Conservation (phyloP, 2,329 filamentous ascomycete genomes). For the Aspergillus pseudoviridinutans region DNA sequence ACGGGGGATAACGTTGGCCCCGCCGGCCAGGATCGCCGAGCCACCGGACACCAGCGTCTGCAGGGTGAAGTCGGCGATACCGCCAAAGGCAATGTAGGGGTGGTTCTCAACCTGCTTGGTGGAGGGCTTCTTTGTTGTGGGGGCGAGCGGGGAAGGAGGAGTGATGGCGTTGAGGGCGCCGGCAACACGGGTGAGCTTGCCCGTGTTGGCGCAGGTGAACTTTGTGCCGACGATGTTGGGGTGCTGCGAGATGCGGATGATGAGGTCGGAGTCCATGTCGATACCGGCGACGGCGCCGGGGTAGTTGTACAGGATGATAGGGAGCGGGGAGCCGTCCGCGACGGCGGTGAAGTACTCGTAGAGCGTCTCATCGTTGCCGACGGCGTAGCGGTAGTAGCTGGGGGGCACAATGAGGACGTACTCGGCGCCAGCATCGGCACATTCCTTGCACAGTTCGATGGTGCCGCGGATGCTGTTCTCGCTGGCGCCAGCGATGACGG, state of each 20-base stretch:
- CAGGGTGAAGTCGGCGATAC: constrained; percentile 81
- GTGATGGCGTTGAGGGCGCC: constrained; percentile 68
- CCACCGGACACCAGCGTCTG: constrained; percentile 79
- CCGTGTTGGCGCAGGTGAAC: constrained; percentile 88
- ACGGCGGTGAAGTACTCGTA: constrained; percentile 71
- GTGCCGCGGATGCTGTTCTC: constrained; percentile 79
- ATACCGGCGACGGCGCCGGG: constrained; percentile 81
- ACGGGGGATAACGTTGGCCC: constrained; percentile 83
- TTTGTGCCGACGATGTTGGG: constrained; percentile 85
- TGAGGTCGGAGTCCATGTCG: constrained; percentile 83
- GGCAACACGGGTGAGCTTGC: constrained; percentile 81
- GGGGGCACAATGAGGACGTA: constrained; percentile 77
- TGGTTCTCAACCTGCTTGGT: constrained; percentile 31
- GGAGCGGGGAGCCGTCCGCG: constrained; percentile 69
- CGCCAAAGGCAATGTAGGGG: constrained; percentile 79
- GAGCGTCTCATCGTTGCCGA: constrained; percentile 66
- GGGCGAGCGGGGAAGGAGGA: constrained; percentile 41
- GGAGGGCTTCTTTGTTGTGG: constrained; percentile 18
- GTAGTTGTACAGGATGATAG: constrained; percentile 88
- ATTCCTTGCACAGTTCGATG: constrained; percentile 67
- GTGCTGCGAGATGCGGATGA: constrained; percentile 74
- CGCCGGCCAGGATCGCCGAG: constrained; percentile 80
- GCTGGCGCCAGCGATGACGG: constrained; percentile 76
- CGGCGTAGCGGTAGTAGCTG: constrained; percentile 74
- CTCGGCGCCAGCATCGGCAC: constrained; percentile 67